These are phyloP conservation scores for Saturnispora dispora DNA, from an alignment of 805 yeast genomes.

Conservation along the genomic window DNA sequence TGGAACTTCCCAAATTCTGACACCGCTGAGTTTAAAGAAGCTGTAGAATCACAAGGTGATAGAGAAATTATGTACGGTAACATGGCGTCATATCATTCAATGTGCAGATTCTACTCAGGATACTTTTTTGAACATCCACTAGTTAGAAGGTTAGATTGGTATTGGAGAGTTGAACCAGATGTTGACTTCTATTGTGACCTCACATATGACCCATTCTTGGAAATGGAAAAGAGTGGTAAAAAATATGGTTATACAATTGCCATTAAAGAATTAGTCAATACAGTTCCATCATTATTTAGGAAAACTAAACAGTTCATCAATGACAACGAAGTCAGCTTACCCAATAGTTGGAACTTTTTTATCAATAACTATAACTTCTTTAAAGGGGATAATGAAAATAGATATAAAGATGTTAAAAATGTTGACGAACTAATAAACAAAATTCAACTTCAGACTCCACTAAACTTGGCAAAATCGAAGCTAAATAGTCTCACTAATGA, in stretches of 20 bases:
- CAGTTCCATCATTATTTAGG: slow-evolving; percentile 75
- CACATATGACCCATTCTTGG: slow-evolving; percentile 82
- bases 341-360: slow-evolving; percentile 66
- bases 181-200: slow-evolving; percentile 85
- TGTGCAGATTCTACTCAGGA: slow-evolving; percentile 92
- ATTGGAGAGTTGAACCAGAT: slow-evolving; percentile 94
- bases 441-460: slow-evolving; percentile 21
- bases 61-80: slow-evolving; percentile 77
- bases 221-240: slow-evolving; percentile 63
- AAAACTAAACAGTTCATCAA: slow-evolving; percentile 57
- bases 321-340: slow-evolving; percentile 37
- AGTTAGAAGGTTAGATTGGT: slow-evolving; percentile 71
- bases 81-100: slow-evolving; percentile 75
- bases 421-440: slow-evolving; percentile 22
- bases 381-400: slow-evolving; percentile 25
- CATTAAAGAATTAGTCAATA: slow-evolving; percentile 67
- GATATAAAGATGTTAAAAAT: slow-evolving; percentile 20
- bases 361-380: slow-evolving; percentile 32
- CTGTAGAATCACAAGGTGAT: slow-evolving; percentile 70
- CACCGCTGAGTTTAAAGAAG: slow-evolving; percentile 37
- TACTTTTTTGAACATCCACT: slow-evolving; percentile 71
- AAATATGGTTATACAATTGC: slow-evolving; percentile 80
- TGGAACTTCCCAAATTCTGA: slow-evolving; percentile 64
- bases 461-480: slow-evolving; percentile 18
- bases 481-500: not conserved